Base-by-base conservation (phyloP, 768 basidiomycete genomes). In the Paxillus rubicundulus region DNA sequence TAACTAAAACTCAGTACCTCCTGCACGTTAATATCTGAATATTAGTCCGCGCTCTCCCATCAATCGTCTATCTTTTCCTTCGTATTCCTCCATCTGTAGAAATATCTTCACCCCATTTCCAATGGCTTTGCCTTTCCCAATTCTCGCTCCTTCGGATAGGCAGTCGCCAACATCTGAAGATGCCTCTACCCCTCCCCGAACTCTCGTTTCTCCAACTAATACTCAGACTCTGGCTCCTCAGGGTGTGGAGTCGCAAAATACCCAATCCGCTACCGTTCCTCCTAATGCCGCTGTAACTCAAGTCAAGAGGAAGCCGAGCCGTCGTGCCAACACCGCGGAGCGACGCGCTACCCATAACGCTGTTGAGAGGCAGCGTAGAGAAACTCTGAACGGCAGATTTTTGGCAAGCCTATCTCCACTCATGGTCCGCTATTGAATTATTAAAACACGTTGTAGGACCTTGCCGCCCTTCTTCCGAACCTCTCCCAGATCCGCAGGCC, bases 271-370 rank as follows among this genome's bases (percentile, higher is more conserved):
- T 47, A 52, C 61, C 33, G 36, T 55, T 34, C 33, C 52, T 41
- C 40, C 65, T 27, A 67, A 60, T 18, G 47, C 64, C 14, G 53
- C 63, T 20, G 32, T 57, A 48, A 57, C 71, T n/a, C 79, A 80
- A 55, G 65, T 74, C 53, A 91, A 89, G 67, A 83, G 89, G 69
- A 96, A 96, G 70, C 84, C 91, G 50, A 83, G 82, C 63, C 80
- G 92, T 57, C 84, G 94, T 30, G 94, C 93, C 47, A 98, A 98
- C 73, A 98, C 95, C 47, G 95, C 94, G 47, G 96, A 98, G 70
- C 90, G 95, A 71, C 78, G 96, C 33, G 92, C 93, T 4, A 94
- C 91, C 18, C 96, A 99, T 74, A 99, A 98, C 68, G 96, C 97
- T 30, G 92, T 98, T 52, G 97, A 98, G 75, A 81, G 97, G 46